Evolutionary conservation across 1,284 basidiomycete genomes (phyloP).

Genomic region (Apiotrichum laibachii): DNA sequence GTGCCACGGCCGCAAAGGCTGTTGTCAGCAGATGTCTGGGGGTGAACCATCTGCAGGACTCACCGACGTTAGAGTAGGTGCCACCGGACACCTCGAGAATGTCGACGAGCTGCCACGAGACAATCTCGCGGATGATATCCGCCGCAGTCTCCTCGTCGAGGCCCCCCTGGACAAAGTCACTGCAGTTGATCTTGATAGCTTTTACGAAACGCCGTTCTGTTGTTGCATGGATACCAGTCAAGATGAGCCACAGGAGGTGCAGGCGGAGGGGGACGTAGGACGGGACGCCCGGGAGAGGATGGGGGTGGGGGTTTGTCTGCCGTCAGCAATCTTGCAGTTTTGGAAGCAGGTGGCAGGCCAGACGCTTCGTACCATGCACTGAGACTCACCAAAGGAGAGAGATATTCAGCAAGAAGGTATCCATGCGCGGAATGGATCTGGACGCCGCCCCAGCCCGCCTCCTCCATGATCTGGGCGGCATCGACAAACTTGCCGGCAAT

Average conservation of each 20-base stretch:
- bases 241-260: conserved; percentile 64
- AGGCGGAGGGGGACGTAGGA: conserved; percentile 51
- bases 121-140: conserved; percentile 43
- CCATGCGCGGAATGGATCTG: conserved; percentile 88
- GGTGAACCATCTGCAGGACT: neutral
- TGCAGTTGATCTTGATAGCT: conserved; percentile 83
- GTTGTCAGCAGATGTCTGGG: neutral
- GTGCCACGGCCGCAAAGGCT: conserved; percentile 14
- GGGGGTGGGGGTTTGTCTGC: conserved; percentile 62
- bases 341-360: no score
- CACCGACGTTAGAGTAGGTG: conserved; percentile 41
- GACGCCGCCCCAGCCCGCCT: conserved; percentile 82
- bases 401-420: conserved; percentile 80
- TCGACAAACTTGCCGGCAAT: conserved; percentile 67
- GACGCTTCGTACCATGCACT: no score
- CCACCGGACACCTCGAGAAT: conserved; percentile 50
- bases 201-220: conserved; percentile 66
- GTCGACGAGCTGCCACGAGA: conserved; percentile 56
- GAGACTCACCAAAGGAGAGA: conserved; percentile 66
- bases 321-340: neutral
- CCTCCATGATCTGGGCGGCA: conserved; percentile 65
- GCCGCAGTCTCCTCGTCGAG: conserved; percentile 37
- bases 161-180: conserved; percentile 67
- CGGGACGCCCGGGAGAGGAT: conserved; percentile 62
- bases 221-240: conserved; percentile 60